Evolutionary conservation across 495 filamentous ascomycete genomes (phyloP).

Genomic region (Tuber calosporum): DNA sequence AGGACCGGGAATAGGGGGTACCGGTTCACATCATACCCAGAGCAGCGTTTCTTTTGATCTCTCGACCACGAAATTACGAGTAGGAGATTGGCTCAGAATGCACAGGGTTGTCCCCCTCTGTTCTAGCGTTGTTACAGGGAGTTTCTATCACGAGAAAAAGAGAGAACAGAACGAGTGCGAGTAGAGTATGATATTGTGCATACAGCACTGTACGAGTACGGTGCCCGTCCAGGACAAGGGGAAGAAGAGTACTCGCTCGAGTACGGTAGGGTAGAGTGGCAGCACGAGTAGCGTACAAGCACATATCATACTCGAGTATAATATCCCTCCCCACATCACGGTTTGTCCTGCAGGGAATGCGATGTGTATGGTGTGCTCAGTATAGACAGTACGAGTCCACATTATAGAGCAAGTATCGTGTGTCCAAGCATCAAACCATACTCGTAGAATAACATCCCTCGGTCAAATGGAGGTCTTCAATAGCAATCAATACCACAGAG

Average conservation of each 20-base stretch:
- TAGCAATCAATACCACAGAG: no score
- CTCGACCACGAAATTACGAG: constrained; percentile 4
- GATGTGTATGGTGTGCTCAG: not conserved
- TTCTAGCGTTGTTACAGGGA: constrained; percentile 3
- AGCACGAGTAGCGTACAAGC: no score
- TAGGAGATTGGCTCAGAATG: not conserved
- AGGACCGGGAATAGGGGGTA: constrained; percentile 4
- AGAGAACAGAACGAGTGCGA: not conserved
- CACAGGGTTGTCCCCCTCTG: not conserved
- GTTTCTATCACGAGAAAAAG: not conserved
- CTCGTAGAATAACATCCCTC: not conserved
- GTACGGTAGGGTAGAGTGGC: no score
- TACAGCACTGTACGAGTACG: no score
- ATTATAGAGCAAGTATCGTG: not conserved
- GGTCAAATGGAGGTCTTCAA: not conserved
- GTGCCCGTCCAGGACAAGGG: not conserved
- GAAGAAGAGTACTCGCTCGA: no score
- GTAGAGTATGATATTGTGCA: no score
- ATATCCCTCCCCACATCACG: no score
- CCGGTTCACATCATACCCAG: not conserved
- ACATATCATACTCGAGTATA: no score
- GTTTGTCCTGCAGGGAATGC: not conserved
- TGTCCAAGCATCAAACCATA: not conserved
- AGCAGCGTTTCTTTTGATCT: not conserved
- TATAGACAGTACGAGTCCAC: no score